Evolutionary conservation across 2,329 filamentous ascomycete species (phyloP).

Genomic region (Cladorrhinum sp.): DNA sequence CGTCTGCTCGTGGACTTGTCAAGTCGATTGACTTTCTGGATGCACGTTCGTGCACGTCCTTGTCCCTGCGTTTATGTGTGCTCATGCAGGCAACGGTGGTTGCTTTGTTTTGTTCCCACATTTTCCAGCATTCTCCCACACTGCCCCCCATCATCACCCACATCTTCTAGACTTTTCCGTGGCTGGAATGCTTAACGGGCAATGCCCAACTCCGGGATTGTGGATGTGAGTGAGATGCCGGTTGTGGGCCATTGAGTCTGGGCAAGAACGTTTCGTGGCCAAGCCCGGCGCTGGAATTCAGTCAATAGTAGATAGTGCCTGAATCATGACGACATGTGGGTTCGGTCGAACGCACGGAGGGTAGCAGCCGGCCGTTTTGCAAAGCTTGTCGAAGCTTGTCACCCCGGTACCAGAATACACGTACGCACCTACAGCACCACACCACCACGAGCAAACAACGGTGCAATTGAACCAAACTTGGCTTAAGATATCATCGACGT

Average conservation of each 20-base stretch:
- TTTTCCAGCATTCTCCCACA: background rate
- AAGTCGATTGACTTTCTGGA: background rate
- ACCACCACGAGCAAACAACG: background rate
- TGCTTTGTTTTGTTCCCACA: background rate
- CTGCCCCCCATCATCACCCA: background rate
- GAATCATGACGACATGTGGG: background rate
- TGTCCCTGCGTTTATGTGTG: background rate
- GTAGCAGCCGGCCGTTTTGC: background rate
- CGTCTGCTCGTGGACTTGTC: background rate
- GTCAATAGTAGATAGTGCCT: background rate
- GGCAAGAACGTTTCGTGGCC: background rate
- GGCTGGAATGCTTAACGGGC: background rate
- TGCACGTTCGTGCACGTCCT: background rate
- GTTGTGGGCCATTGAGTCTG: background rate
- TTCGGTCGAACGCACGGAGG: background rate
- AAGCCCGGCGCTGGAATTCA: background rate
- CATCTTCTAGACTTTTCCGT: background rate
- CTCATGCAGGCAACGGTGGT: background rate
- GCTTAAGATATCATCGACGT: background rate
- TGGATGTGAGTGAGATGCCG: background rate
- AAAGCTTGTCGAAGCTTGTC: background rate
- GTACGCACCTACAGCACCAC: too few species aligned
- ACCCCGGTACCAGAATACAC: background rate
- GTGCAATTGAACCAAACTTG: background rate
- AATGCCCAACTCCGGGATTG: background rate